Conservation (phyloP, 2,329 filamentous ascomycete species). For the Anisogramma anomala region DNA sequence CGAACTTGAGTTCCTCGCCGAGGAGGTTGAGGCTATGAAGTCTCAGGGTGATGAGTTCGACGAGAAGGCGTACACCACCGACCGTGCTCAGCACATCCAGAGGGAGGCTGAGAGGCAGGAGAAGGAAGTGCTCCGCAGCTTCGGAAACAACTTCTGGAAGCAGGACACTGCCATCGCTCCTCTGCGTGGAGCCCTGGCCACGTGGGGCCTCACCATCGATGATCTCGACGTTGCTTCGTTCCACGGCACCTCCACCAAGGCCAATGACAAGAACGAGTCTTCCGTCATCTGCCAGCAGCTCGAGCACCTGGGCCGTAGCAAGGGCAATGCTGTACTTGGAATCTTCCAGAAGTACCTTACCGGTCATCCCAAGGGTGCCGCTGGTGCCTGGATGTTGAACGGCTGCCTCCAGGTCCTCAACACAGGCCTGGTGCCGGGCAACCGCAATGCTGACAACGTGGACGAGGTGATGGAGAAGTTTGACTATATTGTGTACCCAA, state of each 20-base stretch:
- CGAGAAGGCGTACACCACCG: constrained; percentile 73
- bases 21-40: constrained; percentile 88
- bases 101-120: constrained; percentile 80
- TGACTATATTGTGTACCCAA: constrained; percentile 95
- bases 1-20: constrained; percentile 83
- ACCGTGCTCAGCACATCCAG: constrained; percentile 78
- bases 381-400: constrained; percentile 99
- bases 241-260: constrained; percentile 96
- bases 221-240: constrained; percentile 92
- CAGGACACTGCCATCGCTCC: constrained; percentile 87
- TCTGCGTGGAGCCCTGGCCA: constrained; percentile 87
- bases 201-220: constrained; percentile 95
- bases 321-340: constrained; percentile 91
- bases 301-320: constrained; percentile 83
- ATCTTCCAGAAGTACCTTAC: constrained; percentile 99
- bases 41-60: constrained; percentile 62
- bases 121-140: constrained; percentile 81
- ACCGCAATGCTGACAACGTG: constrained; percentile 95
- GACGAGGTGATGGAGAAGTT: constrained; percentile 95
- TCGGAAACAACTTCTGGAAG: constrained; percentile 99
- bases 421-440: constrained; percentile 85
- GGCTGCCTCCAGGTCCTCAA: constrained; percentile 93
- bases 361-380: constrained; percentile 97
- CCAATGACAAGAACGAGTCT: constrained; percentile 99
- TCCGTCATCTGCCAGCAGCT: constrained; percentile 95